These are phyloP conservation scores for Tremella yokohamensis DNA, from an alignment of 768 basidiomycete species.

Conservation along the genomic window DNA sequence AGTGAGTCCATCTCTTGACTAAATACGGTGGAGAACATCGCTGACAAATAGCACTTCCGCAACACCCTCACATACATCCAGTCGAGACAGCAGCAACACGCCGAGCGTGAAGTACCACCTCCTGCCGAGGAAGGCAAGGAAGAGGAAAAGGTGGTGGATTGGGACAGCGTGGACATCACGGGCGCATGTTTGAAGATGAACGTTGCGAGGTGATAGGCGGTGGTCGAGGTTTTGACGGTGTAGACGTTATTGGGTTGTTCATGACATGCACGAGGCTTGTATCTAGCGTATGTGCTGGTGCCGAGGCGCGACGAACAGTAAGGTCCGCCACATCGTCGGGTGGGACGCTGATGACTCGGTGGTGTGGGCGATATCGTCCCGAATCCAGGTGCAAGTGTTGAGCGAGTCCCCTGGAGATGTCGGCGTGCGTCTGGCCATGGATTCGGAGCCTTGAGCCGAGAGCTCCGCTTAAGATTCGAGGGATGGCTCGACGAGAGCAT, in stretches of 20 bases:
- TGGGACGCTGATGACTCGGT: background rate
- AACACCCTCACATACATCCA: conserved; percentile 84
- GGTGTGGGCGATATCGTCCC: too few species aligned
- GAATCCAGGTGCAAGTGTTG: too few species aligned
- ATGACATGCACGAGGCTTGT: too few species aligned
- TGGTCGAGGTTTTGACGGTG: too few species aligned
- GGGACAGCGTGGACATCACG: conserved; percentile 83
- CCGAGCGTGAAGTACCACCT: conserved; percentile 3
- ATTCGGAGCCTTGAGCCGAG: too few species aligned
- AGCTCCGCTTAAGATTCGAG: too few species aligned
- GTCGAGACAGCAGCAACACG: conserved; percentile 59
- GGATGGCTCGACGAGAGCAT: background rate
- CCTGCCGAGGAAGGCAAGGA: conserved; percentile 20
- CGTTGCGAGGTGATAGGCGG: conserved; percentile 13
- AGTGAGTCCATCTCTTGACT: conserved; percentile 23
- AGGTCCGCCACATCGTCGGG: too few species aligned
- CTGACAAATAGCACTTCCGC: conserved; percentile 69
- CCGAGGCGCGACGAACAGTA: too few species aligned
- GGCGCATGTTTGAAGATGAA: conserved; percentile 89
- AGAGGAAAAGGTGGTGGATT: conserved; percentile 56
- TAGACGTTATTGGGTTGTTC: too few species aligned
- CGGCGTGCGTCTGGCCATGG: too few species aligned
- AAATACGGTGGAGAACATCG: background rate
- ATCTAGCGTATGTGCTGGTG: too few species aligned
- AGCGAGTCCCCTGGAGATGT: too few species aligned